Evolutionary conservation across 2,329 filamentous ascomycete genomes (phyloP).

Genomic region (Kalmusia sp.): DNA sequence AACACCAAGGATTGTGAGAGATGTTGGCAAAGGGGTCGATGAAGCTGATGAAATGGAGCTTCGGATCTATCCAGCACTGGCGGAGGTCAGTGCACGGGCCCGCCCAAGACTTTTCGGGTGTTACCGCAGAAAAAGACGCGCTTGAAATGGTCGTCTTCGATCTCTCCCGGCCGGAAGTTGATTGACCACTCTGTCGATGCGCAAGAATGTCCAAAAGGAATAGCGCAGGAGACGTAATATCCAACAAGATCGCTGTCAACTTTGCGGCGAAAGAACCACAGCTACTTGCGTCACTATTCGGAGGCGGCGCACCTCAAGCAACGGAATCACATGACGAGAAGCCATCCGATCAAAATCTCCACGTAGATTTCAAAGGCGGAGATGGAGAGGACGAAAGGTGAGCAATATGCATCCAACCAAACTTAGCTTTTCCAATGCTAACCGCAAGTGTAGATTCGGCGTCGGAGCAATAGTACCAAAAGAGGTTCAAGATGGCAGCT

Average conservation of each 20-base stretch:
- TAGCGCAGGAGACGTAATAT: slow-evolving; percentile 60
- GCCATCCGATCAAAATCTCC: slow-evolving; percentile 53
- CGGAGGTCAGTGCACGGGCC: slow-evolving; percentile 37
- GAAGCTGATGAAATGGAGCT: slow-evolving; percentile 32
- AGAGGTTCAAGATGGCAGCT: slow-evolving; percentile 44
- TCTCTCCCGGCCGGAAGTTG: slow-evolving; percentile 35
- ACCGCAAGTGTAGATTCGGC: slow-evolving; percentile 40
- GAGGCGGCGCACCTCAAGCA: slow-evolving; percentile 47
- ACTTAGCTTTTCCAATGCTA: neutral
- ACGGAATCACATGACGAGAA: slow-evolving; percentile 48
- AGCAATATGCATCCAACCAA: slow-evolving; percentile 14
- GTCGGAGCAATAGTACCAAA: slow-evolving; percentile 47
- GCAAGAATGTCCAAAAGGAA: slow-evolving; percentile 41
- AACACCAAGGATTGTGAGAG: slow-evolving; percentile 26
- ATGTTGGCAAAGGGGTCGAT: slow-evolving; percentile 23
- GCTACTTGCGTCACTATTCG: slow-evolving; percentile 64
- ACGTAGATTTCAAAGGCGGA: slow-evolving; percentile 63
- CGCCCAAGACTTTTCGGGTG: slow-evolving; percentile 38
- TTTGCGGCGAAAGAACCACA: slow-evolving; percentile 62
- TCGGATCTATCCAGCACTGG: slow-evolving; percentile 29
- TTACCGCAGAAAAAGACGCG: slow-evolving; percentile 8
- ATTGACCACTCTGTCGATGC: slow-evolving; percentile 10
- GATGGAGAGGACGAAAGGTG: slow-evolving; percentile 62
- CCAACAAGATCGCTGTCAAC: slow-evolving; percentile 61
- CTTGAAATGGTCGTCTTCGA: slow-evolving; percentile 8